phyloP scores from a whole-genome alignment of 768 basidiomycete species.

The Tulasnella calospora region DNA sequence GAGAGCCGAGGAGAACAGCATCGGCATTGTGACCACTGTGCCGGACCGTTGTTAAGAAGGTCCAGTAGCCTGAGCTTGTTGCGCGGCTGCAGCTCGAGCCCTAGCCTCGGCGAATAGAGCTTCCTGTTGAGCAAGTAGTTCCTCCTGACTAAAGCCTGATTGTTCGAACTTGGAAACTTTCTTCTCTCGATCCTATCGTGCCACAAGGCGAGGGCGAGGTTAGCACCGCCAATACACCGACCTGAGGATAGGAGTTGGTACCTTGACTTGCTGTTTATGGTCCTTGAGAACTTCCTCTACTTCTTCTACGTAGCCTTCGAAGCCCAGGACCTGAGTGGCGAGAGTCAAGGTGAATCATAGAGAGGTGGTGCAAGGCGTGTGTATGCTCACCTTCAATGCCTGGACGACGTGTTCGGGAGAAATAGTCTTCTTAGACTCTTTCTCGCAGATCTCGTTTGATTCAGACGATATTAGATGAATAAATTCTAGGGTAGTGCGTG shows the following conservation, averaged over 20 bases:
- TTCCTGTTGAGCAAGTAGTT: constrained; percentile 82
- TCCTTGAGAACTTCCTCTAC: constrained; percentile 92
- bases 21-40: neutral
- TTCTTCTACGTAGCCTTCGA: constrained; percentile 83
- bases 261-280: constrained; percentile 94
- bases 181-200: constrained; percentile 73
- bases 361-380: neutral
- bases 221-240: neutral
- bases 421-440: constrained; percentile 98
- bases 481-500: constrained; percentile 62
- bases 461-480: constrained; percentile 96
- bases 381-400: constrained; percentile 68
- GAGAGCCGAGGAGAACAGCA: neutral
- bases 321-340: constrained; percentile 72
- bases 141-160: constrained; percentile 86
- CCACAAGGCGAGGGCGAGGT: neutral
- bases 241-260: constrained; percentile 35
- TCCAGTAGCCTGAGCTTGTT: neutral
- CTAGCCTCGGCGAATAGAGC: constrained; percentile 88
- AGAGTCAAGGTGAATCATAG: constrained; percentile 13
- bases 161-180: constrained; percentile 85
- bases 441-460: constrained; percentile 96
- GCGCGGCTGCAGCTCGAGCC: constrained; percentile 36
- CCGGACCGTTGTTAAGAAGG: neutral
- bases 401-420: constrained; percentile 93